phyloP scores from a whole-genome alignment of 1,284 basidiomycete genomes.

The Rhodotorula sp. region DNA sequence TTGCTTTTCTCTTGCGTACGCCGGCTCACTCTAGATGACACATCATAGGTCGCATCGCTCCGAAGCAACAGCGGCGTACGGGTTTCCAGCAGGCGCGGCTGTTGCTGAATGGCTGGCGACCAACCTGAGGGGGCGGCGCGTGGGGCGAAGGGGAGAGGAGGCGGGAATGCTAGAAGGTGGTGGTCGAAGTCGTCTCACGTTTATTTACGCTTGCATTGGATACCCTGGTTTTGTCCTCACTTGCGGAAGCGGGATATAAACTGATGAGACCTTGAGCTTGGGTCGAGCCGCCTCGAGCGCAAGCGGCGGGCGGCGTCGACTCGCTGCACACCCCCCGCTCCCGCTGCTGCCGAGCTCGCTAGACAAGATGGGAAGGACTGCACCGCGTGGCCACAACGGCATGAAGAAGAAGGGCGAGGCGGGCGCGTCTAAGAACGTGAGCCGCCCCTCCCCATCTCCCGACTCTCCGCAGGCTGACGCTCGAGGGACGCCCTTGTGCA shows the following conservation, averaged over 20 bases:
- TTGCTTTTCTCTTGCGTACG: conserved; percentile 3
- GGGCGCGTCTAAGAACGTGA: conserved; percentile 71
- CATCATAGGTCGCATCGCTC: conserved; percentile 84
- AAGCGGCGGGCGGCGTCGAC: not conserved
- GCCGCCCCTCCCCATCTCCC: conserved; percentile 5
- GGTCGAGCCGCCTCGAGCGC: not conserved
- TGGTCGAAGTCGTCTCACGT: not conserved
- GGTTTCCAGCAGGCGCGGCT: conserved; percentile 60
- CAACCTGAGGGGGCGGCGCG: conserved; percentile 19
- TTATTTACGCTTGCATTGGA: conserved; percentile 10
- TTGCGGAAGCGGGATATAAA: conserved; percentile 1
- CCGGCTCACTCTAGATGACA: conserved; percentile 44
- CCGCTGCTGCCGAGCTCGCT: not conserved
- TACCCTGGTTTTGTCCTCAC: not conserved
- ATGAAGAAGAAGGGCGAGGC: conserved; percentile 51
- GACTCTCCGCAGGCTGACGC: not conserved
- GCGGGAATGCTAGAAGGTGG: not conserved
- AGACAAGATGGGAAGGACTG: conserved; percentile 19
- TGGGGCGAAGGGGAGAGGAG: not conserved
- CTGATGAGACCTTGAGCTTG: not conserved
- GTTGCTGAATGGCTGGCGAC: conserved; percentile 42
- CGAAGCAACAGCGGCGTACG: conserved; percentile 83
- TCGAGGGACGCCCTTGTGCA: conserved; percentile 22
- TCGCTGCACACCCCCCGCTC: too few relatives aligned
- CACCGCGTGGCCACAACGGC: conserved; percentile 30